Base-by-base conservation (phyloP, 2,329 filamentous ascomycete genomes). In the Neodidymelliopsis sp. region DNA sequence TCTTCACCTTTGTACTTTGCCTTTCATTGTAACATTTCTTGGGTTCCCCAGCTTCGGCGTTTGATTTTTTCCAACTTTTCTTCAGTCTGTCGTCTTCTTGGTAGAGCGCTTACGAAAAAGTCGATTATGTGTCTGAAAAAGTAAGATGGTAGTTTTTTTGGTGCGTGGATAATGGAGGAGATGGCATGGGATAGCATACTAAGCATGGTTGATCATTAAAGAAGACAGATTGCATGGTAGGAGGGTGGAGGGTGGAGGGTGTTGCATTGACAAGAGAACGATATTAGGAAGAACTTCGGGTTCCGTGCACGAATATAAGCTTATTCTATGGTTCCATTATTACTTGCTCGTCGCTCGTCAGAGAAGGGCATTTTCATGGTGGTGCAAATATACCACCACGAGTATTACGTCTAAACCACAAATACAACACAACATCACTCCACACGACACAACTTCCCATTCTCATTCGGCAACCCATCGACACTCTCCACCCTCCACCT, bases 401-500 rank as follows among this genome's bases (percentile, higher is more conserved):
- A n/a, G n/a, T n/a, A n/a, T n/a, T n/a, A n/a, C n/a, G n/a, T n/a
- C n/a, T n/a, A n/a, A n/a, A n/a, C n/a, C n/a, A n/a, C n/a, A n/a
- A n/a, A n/a, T n/a, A n/a, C n/a, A n/a, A 28, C 12, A 28, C 4
- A n/a, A 8, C 6, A 10, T 10, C 22, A 44, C 22, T 49, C 44
- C 22, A 69, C 67, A 11, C 69, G 60, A 43, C 69, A 71, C 22
- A 72, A 36, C 51, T 69, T 70, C 7, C 69, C 69, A 27, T 72
- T 70, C 56, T 72, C 67, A 35, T 71, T 71, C 4, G 66, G 66
- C 27, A 71, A 24, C 2, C 67, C 66, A 44, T 70, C 67, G 4
- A 64, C 57, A 25, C 66, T 70, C 51, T 69, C 63, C 1, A 72
- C 69, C 30, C 29, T 62, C 68, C 68, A 72, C 44, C 60, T 49